phyloP scores from a whole-genome alignment of 257 asterid species.

The Scutellaria minor region DNA sequence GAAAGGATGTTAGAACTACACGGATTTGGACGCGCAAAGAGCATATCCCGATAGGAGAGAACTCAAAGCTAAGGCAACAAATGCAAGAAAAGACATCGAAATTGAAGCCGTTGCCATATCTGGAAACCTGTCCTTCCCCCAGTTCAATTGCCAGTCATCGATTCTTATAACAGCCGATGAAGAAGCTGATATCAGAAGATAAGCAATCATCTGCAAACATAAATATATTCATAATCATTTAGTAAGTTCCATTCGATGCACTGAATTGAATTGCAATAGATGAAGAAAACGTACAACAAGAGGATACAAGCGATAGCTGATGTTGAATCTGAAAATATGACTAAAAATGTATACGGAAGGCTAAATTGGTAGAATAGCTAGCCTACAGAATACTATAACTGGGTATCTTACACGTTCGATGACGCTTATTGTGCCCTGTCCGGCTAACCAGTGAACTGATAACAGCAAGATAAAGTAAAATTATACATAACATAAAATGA shows the following conservation, averaged over 20 bases:
- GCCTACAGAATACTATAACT: too few species aligned
- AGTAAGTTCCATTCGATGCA: background rate
- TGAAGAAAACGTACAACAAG: background rate
- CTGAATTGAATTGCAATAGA: background rate
- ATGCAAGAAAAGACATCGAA: constrained; percentile 76
- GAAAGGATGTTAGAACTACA: constrained; percentile 27
- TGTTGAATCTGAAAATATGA: too few species aligned
- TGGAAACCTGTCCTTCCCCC: constrained; percentile 92
- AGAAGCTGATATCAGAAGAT: constrained; percentile 93
- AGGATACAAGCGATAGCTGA: background rate
- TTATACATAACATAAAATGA: too few species aligned
- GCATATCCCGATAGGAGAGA: constrained; percentile 84
- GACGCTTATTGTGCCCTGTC: background rate
- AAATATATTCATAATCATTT: constrained; percentile 12
- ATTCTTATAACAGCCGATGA: constrained; percentile 80
- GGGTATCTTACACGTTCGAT: too few species aligned
- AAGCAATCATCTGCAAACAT: constrained; percentile 66
- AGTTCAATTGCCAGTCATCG: constrained; percentile 77
- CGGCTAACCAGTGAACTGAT: background rate
- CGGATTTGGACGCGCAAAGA: constrained; percentile 58
- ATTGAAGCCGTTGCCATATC: constrained; percentile 78
- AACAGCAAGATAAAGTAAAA: background rate
- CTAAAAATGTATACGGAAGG: background rate
- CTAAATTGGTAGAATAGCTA: too few species aligned
- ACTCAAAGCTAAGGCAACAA: constrained; percentile 68